Base-by-base conservation (phyloP, 257 asterid genomes). In the Solanum pennellii region DNA sequence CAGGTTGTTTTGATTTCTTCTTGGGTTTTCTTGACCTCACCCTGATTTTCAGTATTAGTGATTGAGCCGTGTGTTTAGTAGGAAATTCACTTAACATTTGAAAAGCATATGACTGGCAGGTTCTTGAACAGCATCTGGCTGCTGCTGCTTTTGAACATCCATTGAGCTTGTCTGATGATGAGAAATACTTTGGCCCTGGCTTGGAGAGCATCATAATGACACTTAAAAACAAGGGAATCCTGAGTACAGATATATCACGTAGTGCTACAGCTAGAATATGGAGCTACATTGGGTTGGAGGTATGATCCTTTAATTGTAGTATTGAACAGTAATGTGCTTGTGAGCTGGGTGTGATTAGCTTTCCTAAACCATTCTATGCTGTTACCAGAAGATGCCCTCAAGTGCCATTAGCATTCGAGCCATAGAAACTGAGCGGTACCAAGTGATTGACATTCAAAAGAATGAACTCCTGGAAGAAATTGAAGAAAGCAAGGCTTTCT, bases 401-500 rank as follows among this genome's bases (percentile, higher is more conserved):
- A 89, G 88, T 71, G 84, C 89, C 86, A 93, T 97, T n/a, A 93
- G 91, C 88, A 90, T 95, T 88, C 94, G 99, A 83, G 95, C 98
- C 88, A 97, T 95, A 83, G 99, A 95, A 89, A 86, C 93, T 62
- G 95, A 89, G 90, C 93, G 95, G 42, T 97, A 92, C 91, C 93
- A 91, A 93, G 99, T 97, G 80, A 92, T 94, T 83, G 95, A 95
- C 92, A 87, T 89, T 91, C 91, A 85, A 88, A 97, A 87, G 87
- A 87, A 93, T 80, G 97, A 94, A 91, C 92, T 94, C 89, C 93
- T 97, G 68, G 99, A 97, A 95, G 99, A 97, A 92, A 93, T 97
- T 89, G 99, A 97, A 91, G 99, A 97, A 90, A 95, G 98, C 94
- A 93, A 87, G 92, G 97, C 98, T 88, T 95, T 97, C 92, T 97